Base-by-base conservation (phyloP, 2,329 filamentous ascomycete genomes). In the Diplocarpon mali region DNA sequence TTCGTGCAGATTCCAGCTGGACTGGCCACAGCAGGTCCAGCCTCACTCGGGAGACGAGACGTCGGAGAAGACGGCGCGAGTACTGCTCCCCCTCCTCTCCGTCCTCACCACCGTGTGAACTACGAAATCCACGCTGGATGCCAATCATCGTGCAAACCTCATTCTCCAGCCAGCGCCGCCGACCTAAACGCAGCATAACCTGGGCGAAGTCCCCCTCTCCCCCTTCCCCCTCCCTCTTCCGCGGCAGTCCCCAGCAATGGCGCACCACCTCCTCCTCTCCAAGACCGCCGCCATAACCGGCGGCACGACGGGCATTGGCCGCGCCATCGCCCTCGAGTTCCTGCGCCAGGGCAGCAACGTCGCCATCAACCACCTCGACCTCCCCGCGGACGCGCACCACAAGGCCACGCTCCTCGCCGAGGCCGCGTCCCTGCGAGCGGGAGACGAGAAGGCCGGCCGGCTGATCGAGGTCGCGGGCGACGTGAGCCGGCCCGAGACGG, bases 281-380 rank as follows among this genome's bases (percentile, higher is more conserved):
- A 93, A 93, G 65, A 82, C 80, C 11, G 85, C 85, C 64, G 83
- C 87, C 61, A 87, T 95, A 58, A 94, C 87, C 5, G 87, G 88
- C 52, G 87, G 85, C 46, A 82, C 83, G 3, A 93, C 86, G 1
- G 87, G 87, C 44, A 94, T 94, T 57, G 88, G 88, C 42, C 76
- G 85, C 53, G 88, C 87, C 54, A 93, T 94, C 51, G 80, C 83
- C 35, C 73, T 94, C 40, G 81, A 80, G 57, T 93, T 85, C 62
- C 68, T 90, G 42, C 70, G 73, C 4, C 85, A 93, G 56, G 87
- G 87, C 53, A 84, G 83, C 54, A 74, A 76, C 60, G 84, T 93
- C 28, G 78, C 83, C 24, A 76, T 93, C 49, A 94, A 92, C 67
- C 84, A 92, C 60, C 74, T 89, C 2, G 83, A 75, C 45, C 69